These are phyloP conservation scores for Knufia fluminis DNA, from an alignment of 2,329 filamentous ascomycete genomes.

Conservation along the genomic window DNA sequence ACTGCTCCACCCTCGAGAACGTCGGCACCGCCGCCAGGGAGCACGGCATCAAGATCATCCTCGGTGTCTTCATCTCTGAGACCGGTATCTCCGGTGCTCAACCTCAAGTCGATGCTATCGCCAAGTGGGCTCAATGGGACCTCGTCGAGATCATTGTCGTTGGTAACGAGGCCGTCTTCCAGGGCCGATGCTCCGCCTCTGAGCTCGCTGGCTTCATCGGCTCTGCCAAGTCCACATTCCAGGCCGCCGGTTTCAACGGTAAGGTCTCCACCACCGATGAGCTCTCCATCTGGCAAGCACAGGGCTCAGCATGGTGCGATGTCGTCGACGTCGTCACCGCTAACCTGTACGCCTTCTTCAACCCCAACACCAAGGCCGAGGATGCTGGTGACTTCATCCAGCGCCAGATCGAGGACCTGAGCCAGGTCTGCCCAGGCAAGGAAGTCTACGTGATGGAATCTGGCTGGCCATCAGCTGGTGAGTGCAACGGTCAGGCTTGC, in stretches of 20 bases:
- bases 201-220: slow-evolving; percentile 63
- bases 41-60: slow-evolving; percentile 66
- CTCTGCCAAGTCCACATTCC: slow-evolving; percentile 55
- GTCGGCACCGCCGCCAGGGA: slow-evolving; percentile 61
- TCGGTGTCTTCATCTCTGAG: slow-evolving; percentile 76
- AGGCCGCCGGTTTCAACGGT: slow-evolving; percentile 58
- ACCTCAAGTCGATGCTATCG: slow-evolving; percentile 65
- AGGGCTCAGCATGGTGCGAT: slow-evolving; percentile 50
- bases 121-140: slow-evolving; percentile 63
- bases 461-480: slow-evolving; percentile 71
- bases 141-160: slow-evolving; percentile 71
- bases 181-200: slow-evolving; percentile 54
- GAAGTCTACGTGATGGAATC: slow-evolving; percentile 76
- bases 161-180: slow-evolving; percentile 84
- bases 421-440: slow-evolving; percentile 61
- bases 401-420: slow-evolving; percentile 62
- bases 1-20: slow-evolving; percentile 72
- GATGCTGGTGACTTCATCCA: slow-evolving; percentile 68
- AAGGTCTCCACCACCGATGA: slow-evolving; percentile 80
- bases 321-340: slow-evolving; percentile 69
- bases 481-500: slow-evolving; percentile 61
- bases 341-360: slow-evolving; percentile 96
- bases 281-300: slow-evolving; percentile 62
- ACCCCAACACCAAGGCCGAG: slow-evolving; percentile 52
- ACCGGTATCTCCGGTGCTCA: slow-evolving; percentile 53